Evolutionary conservation across 306 rosid genomes (phyloP), one percentile per base, ranked within the genome.

Genomic region (Trifolium repens): DNA sequence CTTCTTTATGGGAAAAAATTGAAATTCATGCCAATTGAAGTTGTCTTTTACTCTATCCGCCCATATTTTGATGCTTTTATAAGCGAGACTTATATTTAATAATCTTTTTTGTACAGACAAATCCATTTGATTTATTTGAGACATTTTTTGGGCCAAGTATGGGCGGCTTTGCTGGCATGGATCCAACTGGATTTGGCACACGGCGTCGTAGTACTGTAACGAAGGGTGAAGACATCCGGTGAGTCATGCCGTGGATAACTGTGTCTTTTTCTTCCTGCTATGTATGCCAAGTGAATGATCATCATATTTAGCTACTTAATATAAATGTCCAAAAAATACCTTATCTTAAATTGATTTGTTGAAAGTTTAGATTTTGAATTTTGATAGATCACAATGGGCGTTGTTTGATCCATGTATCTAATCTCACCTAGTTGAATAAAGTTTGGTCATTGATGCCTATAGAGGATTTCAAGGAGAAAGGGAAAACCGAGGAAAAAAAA

Each of bases 111-210:
- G 65, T 82, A 83, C 92, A 94, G 99, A 94, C 96, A 16, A 94
- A 92, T 86, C 97, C 99, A 10, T 94, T 94, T 79, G 99, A 94
- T 85, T 85, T 94, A 71, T 94, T 94, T 82, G 99, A 94, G 93
- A 88, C 99, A 53, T 92, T 94, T 81, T 94, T 94, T 79, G 97
- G 99, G 71, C 76, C 93, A 24, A 90, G 78, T 73, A 90, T 93
- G 96, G 91, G 93, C 53, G 97, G 97, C 61, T 94, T 94, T 77
- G 34, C 79, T 68, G 91, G 91, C 55, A 90, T 89, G 97, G 96
- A 92, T 80, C 86, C 84, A 53, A 61, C 91, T 79, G 93, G 88
- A 75, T 94, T 91, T 78, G 88, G 91, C 82, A 80, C 99, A 67
- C 96, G 85, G 26, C 92, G 96, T 24, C 90, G 97, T 60, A 94